Evolutionary conservation across 139 green algal genomes (phyloP).

Genomic region (Chlamydomonas incerta): DNA sequence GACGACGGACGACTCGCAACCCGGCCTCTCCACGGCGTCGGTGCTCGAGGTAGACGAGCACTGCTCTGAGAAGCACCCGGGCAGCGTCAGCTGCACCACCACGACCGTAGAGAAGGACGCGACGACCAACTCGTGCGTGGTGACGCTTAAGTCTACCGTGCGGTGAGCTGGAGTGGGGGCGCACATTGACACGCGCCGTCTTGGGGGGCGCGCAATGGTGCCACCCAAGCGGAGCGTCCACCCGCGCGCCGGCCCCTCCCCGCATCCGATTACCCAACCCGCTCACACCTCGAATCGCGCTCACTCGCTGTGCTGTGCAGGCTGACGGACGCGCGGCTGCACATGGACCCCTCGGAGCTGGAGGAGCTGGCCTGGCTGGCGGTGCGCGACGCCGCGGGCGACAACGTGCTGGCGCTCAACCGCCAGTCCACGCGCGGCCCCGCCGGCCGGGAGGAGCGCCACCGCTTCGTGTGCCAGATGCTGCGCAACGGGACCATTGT

Average conservation of each 20-base stretch:
- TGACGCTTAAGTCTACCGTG: slow-evolving; percentile 11
- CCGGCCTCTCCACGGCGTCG: background rate
- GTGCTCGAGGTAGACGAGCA: slow-evolving; percentile 1
- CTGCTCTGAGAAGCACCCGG: background rate
- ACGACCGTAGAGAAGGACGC: slow-evolving; percentile 42
- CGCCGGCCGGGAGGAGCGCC: slow-evolving; percentile 32
- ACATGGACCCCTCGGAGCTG: slow-evolving; percentile 36
- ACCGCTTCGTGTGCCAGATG: slow-evolving; percentile 23
- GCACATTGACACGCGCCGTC: no score
- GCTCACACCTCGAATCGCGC: no score
- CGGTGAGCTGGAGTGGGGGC: no score
- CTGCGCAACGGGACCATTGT: slow-evolving; percentile 15
- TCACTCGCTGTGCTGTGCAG: no score
- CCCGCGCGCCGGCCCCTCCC: no score
- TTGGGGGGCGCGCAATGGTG: no score
- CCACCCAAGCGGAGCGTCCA: no score
- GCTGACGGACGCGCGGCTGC: slow-evolving; percentile 5
- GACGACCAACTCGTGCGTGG: slow-evolving; percentile 5
- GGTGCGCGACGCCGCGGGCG: slow-evolving; percentile 46
- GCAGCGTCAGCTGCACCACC: slow-evolving; percentile 56
- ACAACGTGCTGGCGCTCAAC: slow-evolving; percentile 2
- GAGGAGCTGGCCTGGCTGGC: slow-evolving; percentile 53
- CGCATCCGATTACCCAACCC: background rate
- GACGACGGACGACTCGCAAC: background rate
- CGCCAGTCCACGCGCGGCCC: background rate